Evolutionary conservation across 257 asterid genomes (phyloP).

Genomic region (Primulina tabacum): DNA sequence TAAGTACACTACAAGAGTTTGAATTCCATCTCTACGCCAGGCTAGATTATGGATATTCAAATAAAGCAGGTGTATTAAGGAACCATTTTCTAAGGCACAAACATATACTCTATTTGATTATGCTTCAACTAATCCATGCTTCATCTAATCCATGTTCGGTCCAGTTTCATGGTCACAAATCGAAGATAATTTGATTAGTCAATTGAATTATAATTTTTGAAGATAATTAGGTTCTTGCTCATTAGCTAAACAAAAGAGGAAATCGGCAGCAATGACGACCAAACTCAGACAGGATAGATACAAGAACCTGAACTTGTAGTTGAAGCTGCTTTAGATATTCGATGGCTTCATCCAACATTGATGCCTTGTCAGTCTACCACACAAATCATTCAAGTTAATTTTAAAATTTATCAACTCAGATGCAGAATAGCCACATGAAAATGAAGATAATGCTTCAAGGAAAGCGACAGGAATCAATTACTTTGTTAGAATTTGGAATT

Average conservation of each 20-base stretch:
- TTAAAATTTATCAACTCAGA: constrained; percentile 14
- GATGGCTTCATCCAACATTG: constrained; percentile 97
- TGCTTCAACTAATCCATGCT: neutral
- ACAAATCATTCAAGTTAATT: constrained; percentile 24
- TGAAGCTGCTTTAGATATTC: constrained; percentile 97
- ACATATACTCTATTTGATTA: no score
- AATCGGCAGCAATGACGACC: neutral
- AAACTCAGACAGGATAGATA: constrained; percentile 20
- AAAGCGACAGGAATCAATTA: constrained; percentile 21
- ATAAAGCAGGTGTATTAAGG: neutral
- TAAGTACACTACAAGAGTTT: no score
- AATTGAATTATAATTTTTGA: no score
- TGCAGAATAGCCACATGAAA: neutral
- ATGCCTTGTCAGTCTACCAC: constrained; percentile 89
- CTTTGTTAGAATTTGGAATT: constrained; percentile 91
- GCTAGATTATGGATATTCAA: neutral
- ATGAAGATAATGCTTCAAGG: neutral
- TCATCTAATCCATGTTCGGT: neutral
- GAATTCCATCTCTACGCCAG: neutral
- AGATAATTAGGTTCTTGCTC: neutral
- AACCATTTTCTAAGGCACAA: neutral
- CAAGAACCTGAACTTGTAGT: constrained; percentile 86
- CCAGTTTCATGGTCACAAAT: neutral
- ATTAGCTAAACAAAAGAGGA: neutral
- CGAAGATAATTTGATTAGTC: neutral